Evolutionary conservation across 441 rosid genomes (phyloP).

Genomic region (Populus tomentosa): DNA sequence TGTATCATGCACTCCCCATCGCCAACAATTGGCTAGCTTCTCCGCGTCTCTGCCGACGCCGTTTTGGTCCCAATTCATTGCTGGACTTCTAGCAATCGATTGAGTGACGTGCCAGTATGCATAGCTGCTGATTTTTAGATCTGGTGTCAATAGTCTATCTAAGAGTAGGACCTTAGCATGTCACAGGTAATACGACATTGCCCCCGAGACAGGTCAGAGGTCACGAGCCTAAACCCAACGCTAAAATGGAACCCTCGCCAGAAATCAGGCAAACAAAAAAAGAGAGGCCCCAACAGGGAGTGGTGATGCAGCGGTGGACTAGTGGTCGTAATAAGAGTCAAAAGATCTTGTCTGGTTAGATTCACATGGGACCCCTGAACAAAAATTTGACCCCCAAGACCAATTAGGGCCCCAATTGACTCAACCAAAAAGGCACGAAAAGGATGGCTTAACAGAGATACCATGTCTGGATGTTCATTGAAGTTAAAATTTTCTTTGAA

Average conservation of each 20-base stretch:
- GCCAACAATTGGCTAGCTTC: background rate
- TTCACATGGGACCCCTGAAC: constrained; percentile 31
- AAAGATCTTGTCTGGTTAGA: constrained; percentile 13
- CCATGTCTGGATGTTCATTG: no score
- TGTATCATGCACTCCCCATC: no score
- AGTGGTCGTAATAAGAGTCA: constrained; percentile 6
- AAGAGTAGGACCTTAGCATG: background rate
- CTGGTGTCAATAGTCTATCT: background rate
- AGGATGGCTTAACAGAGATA: background rate
- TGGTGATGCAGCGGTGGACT: background rate
- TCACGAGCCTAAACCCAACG: constrained; percentile 16
- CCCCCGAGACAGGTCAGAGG: constrained; percentile 9
- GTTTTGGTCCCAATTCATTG: background rate
- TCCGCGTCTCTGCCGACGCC: background rate
- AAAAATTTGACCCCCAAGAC: background rate
- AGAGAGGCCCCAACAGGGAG: constrained; percentile 5
- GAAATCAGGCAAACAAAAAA: constrained; percentile 19
- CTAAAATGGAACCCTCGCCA: constrained; percentile 7
- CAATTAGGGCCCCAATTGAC: background rate
- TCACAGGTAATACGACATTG: background rate
- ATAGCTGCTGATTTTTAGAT: background rate
- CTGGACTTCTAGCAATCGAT: background rate
- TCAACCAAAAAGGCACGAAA: background rate
- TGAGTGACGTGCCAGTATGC: background rate
- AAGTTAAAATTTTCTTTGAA: no score